Percentiles rank a stretch among this genome's conserved stretches.
Evolutionary conservation across 805 yeast species (phyloP).

Genomic region (Lipomyces lipofer): DNA sequence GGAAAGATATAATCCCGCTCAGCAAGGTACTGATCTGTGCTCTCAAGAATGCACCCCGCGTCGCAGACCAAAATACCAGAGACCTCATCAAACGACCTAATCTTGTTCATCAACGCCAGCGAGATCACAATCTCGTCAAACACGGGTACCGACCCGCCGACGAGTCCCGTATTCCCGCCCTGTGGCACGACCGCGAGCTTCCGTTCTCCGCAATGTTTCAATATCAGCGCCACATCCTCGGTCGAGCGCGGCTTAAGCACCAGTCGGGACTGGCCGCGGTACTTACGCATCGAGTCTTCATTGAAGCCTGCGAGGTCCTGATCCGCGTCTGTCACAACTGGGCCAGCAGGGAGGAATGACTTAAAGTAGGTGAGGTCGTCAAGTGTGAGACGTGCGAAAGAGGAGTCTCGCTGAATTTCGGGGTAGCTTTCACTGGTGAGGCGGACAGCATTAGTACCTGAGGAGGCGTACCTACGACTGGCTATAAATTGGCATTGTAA

Average conservation of each 20-base stretch:
- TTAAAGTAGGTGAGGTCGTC: constrained; percentile 64
- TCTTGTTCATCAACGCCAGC: constrained; percentile 66
- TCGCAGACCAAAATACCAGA: constrained; percentile 87
- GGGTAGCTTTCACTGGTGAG: constrained; percentile 34
- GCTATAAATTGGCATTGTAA: too few relatives aligned
- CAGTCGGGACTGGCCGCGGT: constrained; percentile 79
- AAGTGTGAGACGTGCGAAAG: constrained; percentile 45
- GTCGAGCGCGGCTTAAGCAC: constrained; percentile 82
- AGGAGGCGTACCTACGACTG: constrained; percentile 14
- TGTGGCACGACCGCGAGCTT: constrained; percentile 89
- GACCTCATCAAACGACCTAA: constrained; percentile 76
- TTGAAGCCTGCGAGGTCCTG: constrained; percentile 72
- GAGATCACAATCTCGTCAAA: constrained; percentile 86
- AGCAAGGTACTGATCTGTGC: constrained; percentile 73
- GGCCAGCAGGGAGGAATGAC: constrained; percentile 54
- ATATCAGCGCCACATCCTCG: constrained; percentile 71
- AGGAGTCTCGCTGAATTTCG: constrained; percentile 31
- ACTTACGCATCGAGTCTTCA: constrained; percentile 94
- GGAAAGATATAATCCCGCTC: constrained; percentile 91
- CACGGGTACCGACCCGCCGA: constrained; percentile 90
- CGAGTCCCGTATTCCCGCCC: constrained; percentile 96
- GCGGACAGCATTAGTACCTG: constrained; percentile 20
- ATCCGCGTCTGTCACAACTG: constrained; percentile 50
- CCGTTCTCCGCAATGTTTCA: constrained; percentile 76
- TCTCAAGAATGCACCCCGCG: constrained; percentile 86